These are phyloP conservation scores for Solanum chacoense DNA, from an alignment of 305 asterid species.

Conservation along the genomic window DNA sequence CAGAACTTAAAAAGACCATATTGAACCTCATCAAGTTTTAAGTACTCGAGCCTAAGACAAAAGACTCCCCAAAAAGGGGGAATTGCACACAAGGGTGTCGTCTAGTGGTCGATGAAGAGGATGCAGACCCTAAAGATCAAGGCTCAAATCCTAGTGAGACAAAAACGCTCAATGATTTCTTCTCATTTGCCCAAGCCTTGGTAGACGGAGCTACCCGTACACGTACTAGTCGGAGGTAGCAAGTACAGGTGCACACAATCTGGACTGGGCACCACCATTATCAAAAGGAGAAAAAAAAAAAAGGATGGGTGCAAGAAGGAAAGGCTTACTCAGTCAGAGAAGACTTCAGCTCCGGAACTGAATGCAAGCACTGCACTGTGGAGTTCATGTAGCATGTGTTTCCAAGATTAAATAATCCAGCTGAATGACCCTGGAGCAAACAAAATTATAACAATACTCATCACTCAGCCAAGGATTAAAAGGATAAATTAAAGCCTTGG, in stretches of 20 bases:
- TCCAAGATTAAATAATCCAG: conserved; percentile 89
- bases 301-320: conserved; percentile 2
- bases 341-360: conserved; percentile 90
- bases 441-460: background rate
- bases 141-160: background rate
- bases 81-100: background rate
- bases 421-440: conserved; percentile 80
- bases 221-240: background rate
- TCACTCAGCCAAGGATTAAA: background rate
- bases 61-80: background rate
- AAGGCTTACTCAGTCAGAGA: conserved; percentile 59
- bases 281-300: conserved; percentile 7
- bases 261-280: background rate
- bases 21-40: background rate
- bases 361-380: conserved; percentile 91
- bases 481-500: background rate
- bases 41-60: background rate
- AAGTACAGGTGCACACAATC: background rate
- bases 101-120: background rate
- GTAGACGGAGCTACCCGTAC: background rate
- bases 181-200: background rate
- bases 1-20: background rate
- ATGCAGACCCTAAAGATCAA: background rate
- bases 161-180: background rate
- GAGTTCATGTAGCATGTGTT: conserved; percentile 99